Evolutionary conservation across 371 early-diverging fungal species (phyloP).

Genomic region (Fennellomyces sp.): DNA sequence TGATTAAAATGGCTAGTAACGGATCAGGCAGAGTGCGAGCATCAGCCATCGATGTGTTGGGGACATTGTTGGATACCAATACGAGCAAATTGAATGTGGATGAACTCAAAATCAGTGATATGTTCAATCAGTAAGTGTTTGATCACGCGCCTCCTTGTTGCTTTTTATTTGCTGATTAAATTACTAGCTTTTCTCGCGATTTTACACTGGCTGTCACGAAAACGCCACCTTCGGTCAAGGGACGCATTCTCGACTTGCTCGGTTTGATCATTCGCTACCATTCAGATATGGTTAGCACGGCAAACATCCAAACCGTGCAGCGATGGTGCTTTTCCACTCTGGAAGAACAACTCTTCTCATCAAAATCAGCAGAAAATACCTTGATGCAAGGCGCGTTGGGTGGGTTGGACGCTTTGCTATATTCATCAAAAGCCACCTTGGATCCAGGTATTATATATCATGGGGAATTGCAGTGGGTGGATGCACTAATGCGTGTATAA

Average conservation of each 20-base stretch:
- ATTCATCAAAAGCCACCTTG: conserved; percentile 17
- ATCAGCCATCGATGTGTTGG: conserved; percentile 25
- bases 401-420: conserved; percentile 44
- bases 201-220: conserved; percentile 12
- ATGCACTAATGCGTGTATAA: not conserved
- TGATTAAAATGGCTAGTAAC: conserved; percentile 10
- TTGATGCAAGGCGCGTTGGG: conserved; percentile 41
- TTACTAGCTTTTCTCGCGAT: conserved; percentile 24
- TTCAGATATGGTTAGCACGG: conserved; percentile 24
- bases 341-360: conserved; percentile 33
- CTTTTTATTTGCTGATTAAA: not conserved
- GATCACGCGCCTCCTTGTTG: not conserved
- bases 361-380: conserved; percentile 27
- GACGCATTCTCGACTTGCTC: conserved; percentile 48
- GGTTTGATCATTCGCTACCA: conserved; percentile 45
- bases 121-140: conserved; percentile 57
- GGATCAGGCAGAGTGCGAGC: conserved; percentile 12
- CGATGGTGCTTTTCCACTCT: conserved; percentile 46
- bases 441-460: conserved; percentile 13
- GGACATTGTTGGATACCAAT: conserved; percentile 15
- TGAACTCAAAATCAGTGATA: conserved; percentile 60
- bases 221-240: conserved; percentile 37
- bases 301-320: conserved; percentile 16
- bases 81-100: conserved; percentile 17
- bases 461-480: too few species aligned